phyloP scores from a whole-genome alignment of 495 filamentous ascomycete genomes.

The Hypomontagnella monticulosa region DNA sequence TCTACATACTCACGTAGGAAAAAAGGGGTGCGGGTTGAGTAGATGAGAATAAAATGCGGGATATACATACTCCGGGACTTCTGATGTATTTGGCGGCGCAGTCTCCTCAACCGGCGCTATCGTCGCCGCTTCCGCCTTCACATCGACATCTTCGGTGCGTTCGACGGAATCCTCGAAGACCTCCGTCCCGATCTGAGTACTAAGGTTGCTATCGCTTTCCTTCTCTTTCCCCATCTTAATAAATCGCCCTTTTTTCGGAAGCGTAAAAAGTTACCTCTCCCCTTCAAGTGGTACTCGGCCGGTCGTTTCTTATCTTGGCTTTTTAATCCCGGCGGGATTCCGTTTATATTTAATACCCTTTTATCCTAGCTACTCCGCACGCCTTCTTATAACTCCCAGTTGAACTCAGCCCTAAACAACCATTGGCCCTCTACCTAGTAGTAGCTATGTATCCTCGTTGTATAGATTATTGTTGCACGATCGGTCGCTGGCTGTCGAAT shows the following conservation, averaged over 20 bases:
- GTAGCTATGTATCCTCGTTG: too few relatives aligned
- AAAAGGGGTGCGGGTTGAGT: too few relatives aligned
- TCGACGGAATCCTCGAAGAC: constrained; percentile 21
- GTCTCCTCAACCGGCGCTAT: not conserved
- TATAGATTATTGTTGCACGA: too few relatives aligned
- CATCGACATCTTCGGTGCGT: constrained; percentile 11
- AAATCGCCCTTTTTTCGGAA: not conserved
- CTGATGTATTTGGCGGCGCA: not conserved
- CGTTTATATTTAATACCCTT: not conserved
- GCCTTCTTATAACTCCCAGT: too few relatives aligned
- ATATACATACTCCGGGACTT: constrained; percentile 31
- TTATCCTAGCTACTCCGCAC: constrained; percentile 14
- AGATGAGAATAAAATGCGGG: too few relatives aligned
- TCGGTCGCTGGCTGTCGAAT: not conserved
- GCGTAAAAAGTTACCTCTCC: too few relatives aligned
- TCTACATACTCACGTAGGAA: too few relatives aligned
- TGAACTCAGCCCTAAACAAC: too few relatives aligned
- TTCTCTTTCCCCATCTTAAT: constrained; percentile 22
- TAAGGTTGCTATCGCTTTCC: constrained; percentile 19
- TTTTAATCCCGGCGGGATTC: too few relatives aligned
- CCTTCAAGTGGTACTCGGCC: too few relatives aligned
- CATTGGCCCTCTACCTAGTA: too few relatives aligned
- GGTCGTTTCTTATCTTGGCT: too few relatives aligned
- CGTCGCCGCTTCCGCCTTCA: not conserved
- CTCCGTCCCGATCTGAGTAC: constrained; percentile 5